A percentile compares a stretch with the other conserved stretches of the same genome.
Evolutionary conservation across 441 rosid genomes (phyloP).

Genomic region (Gossypium lobatum): DNA sequence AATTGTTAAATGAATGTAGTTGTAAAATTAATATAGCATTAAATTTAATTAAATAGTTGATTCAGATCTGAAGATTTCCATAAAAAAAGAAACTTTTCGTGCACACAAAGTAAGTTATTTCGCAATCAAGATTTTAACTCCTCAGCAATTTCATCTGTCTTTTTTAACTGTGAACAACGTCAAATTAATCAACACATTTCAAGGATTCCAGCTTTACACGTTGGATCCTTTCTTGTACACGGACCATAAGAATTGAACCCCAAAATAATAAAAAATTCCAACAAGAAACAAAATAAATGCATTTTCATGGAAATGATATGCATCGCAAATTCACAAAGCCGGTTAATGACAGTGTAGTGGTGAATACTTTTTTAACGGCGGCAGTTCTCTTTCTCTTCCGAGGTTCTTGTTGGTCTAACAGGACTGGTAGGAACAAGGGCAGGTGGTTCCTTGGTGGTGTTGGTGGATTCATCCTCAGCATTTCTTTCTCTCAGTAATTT

Average conservation of each 20-base stretch:
- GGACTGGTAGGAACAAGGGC: too few relatives aligned
- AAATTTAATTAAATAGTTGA: too few relatives aligned
- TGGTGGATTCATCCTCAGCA: conserved; percentile 41
- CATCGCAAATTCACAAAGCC: background rate
- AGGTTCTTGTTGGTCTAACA: too few relatives aligned
- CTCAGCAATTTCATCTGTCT: background rate
- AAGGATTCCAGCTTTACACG: background rate
- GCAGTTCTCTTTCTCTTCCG: too few relatives aligned
- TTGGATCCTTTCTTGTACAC: conserved; percentile 5
- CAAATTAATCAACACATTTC: background rate
- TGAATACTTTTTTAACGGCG: background rate
- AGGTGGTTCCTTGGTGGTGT: conserved; percentile 9
- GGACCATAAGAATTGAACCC: background rate
- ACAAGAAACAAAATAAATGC: background rate
- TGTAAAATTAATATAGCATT: too few relatives aligned
- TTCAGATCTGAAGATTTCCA: too few relatives aligned
- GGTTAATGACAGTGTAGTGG: background rate
- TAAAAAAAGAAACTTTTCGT: too few relatives aligned
- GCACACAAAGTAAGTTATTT: too few relatives aligned
- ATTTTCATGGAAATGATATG: too few relatives aligned
- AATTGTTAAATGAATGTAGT: too few relatives aligned
- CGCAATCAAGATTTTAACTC: too few relatives aligned
- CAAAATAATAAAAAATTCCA: background rate
- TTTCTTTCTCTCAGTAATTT: conserved; percentile 77
- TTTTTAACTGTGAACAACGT: background rate